A percentile compares a stretch with the other conserved stretches of the same genome.
phyloP scores from a whole-genome alignment of 352 stramenopile species.

The Ophiocytium majus region DNA sequence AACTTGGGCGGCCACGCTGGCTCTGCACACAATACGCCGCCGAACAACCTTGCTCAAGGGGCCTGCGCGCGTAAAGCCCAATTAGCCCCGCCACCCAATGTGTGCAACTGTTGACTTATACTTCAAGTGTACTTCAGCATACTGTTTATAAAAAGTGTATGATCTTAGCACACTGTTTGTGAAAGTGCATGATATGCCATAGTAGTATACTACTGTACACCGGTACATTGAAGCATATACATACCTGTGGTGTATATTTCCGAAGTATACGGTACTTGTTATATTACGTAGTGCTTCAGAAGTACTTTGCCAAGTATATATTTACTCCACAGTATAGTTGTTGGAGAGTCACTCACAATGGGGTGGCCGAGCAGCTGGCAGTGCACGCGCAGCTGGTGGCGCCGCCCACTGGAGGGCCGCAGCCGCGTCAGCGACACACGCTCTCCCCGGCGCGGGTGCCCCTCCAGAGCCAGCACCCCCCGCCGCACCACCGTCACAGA shows the following conservation, averaged over 20 bases:
- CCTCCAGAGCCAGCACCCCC: conserved; percentile 23
- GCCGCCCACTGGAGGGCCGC: conserved; percentile 58
- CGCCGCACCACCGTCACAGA: conserved; percentile 24
- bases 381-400: conserved; percentile 76
- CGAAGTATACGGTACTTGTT: background rate
- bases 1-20: too few species aligned
- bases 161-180: background rate
- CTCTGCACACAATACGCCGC: too few species aligned
- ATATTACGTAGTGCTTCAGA: background rate
- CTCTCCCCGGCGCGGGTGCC: conserved; percentile 9
- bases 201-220: background rate
- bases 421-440: conserved; percentile 22
- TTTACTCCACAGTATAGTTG: background rate
- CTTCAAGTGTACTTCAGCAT: too few species aligned
- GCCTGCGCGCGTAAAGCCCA: too few species aligned
- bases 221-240: background rate
- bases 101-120: too few species aligned
- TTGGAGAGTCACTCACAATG: conserved; percentile 20
- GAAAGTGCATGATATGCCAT: background rate
- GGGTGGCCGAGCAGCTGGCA: conserved; percentile 33
- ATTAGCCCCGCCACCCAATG: too few species aligned
- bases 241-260: background rate
- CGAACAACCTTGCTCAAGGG: too few species aligned
- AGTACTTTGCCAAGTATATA: background rate
- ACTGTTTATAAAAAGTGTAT: too few species aligned